These are phyloP conservation scores for Leccinum truebloodii DNA, from an alignment of 768 basidiomycete species.

Conservation along the genomic window DNA sequence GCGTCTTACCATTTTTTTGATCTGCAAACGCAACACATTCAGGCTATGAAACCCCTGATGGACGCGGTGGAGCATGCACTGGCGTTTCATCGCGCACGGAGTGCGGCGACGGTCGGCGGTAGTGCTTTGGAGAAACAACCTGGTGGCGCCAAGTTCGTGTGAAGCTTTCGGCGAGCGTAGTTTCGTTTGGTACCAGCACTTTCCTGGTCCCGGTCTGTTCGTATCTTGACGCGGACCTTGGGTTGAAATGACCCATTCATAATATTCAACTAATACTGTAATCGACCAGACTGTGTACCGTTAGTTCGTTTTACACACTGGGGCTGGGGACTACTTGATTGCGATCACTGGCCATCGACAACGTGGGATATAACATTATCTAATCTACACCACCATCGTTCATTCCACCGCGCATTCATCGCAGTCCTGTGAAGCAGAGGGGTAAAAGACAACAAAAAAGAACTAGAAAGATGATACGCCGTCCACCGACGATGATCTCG, in stretches of 20 bases:
- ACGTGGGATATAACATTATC: not conserved
- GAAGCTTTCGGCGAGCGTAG: slow-evolving; percentile 1
- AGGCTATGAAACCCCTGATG: slow-evolving; percentile 79
- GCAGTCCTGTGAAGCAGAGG: too few species aligned
- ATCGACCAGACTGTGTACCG: not conserved
- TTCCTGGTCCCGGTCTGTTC: too few species aligned
- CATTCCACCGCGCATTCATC: too few species aligned
- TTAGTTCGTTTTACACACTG: not conserved
- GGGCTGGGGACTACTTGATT: too few species aligned
- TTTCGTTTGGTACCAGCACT: not conserved
- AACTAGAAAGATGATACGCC: slow-evolving; percentile 63
- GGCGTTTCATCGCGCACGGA: slow-evolving; percentile 51
- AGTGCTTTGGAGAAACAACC: slow-evolving; percentile 6
- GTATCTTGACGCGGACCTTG: not conserved
- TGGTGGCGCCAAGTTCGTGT: slow-evolving; percentile 12
- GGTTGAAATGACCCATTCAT: not conserved
- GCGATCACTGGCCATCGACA: too few species aligned
- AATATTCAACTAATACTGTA: not conserved
- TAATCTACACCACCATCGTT: not conserved
- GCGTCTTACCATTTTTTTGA: not conserved
- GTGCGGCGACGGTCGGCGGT: slow-evolving; percentile 13
- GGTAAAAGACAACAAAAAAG: not conserved
- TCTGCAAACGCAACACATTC: not conserved
- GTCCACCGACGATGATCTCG: slow-evolving; percentile 72
- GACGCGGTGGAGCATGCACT: slow-evolving; percentile 75